Evolutionary conservation across 1,284 basidiomycete genomes (phyloP).

Genomic region (Heterobasidion parviporum): DNA sequence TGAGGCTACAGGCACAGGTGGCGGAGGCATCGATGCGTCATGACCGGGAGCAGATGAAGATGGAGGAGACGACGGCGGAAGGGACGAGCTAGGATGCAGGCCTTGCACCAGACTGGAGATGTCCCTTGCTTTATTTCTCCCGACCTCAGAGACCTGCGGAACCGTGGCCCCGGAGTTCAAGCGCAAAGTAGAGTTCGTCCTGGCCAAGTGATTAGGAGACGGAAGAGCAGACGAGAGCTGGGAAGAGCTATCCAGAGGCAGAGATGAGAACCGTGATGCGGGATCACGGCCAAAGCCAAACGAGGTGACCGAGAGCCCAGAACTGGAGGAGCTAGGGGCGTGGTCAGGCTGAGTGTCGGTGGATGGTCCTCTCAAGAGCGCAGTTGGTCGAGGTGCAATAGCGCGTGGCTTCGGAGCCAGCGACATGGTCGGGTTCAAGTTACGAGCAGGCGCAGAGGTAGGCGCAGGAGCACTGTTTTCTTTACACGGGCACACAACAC

Average conservation of each 20-base stretch:
- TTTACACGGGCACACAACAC: conserved; percentile 65
- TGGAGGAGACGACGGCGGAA: conserved; percentile 8
- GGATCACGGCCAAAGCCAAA: neutral
- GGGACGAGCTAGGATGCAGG: neutral
- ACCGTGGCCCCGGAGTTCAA: neutral
- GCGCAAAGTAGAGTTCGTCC: neutral
- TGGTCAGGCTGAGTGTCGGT: neutral
- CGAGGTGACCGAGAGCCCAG: conserved; percentile 5
- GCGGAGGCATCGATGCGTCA: neutral
- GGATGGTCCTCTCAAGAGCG: neutral
- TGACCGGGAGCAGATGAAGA: conserved; percentile 2
- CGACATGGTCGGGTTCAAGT: neutral
- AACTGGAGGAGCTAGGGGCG: conserved; percentile 2
- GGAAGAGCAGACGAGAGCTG: neutral
- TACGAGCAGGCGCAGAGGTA: conserved; percentile 5
- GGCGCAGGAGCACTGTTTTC: conserved; percentile 25
- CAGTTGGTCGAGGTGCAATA: neutral
- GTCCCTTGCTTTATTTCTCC: neutral
- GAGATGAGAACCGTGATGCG: neutral
- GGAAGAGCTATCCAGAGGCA: neutral
- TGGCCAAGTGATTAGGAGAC: neutral
- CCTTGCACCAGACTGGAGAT: neutral
- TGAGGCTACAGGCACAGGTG: neutral
- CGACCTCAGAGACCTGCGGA: neutral
- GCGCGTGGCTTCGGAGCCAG: neutral